Conservation (phyloP, 345 rosid species). For the Rhizophora apiculata region DNA sequence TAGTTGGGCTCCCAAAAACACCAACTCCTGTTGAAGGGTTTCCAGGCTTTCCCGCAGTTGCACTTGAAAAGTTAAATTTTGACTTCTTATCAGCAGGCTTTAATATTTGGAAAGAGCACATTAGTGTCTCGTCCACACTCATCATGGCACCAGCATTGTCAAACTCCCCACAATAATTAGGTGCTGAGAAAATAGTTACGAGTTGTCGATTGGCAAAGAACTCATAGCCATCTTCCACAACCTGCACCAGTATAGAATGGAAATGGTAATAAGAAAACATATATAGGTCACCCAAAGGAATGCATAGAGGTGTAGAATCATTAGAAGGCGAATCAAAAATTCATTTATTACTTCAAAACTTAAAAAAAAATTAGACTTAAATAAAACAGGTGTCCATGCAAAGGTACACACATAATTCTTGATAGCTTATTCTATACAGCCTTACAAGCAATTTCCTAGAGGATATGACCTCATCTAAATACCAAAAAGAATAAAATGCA, state of each 20-base stretch:
- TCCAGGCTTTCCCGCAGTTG: conserved; percentile 35
- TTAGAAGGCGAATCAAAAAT: background rate
- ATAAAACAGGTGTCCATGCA: background rate
- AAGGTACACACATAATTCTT: background rate
- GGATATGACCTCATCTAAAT: background rate
- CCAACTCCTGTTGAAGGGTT: conserved; percentile 46
- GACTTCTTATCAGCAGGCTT: conserved; percentile 53
- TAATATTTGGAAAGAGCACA: conserved; percentile 82
- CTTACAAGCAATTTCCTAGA: background rate
- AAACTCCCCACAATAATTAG: conserved; percentile 81
- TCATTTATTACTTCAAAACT: background rate
- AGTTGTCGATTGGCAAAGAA: conserved; percentile 72
- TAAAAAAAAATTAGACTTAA: background rate
- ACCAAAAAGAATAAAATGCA: background rate
- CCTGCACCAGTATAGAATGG: conserved; percentile 39
- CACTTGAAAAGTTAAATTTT: conserved; percentile 36
- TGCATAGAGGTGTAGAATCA: too few relatives aligned
- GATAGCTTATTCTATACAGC: conserved; percentile 4
- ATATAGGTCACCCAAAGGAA: background rate
- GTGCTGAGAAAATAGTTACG: conserved; percentile 82
- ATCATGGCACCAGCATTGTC: conserved; percentile 92
- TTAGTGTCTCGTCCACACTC: conserved; percentile 69
- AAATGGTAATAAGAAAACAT: background rate
- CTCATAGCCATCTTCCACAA: conserved; percentile 89
- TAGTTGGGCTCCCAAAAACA: conserved; percentile 44